Percentiles rank a stretch among this genome's conserved stretches.
phyloP scores from a whole-genome alignment of 768 basidiomycete species.

The Cystoderma amianthinum region DNA sequence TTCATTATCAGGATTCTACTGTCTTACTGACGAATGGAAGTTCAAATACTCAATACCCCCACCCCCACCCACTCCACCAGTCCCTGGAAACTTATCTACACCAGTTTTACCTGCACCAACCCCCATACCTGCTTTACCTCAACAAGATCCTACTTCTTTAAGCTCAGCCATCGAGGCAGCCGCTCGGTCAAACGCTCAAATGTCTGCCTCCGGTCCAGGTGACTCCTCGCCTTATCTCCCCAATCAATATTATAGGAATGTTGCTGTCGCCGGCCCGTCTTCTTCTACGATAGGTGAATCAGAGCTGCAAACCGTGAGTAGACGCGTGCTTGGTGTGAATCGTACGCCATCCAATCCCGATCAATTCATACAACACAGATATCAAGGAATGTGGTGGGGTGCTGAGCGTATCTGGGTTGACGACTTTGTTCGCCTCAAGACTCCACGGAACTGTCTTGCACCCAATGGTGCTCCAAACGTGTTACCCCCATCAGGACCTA shows the following conservation, averaged over 20 bases:
- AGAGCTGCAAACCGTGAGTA: slow-evolving; percentile 17
- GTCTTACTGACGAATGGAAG: slow-evolving; percentile 68
- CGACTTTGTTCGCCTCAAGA: slow-evolving; percentile 76
- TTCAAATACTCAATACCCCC: slow-evolving; percentile 40
- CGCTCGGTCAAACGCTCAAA: slow-evolving; percentile 30
- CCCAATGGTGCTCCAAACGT: slow-evolving; percentile 58
- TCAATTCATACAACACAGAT: slow-evolving; percentile 41
- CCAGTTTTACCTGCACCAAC: slow-evolving; percentile 9
- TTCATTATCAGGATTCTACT: slow-evolving; percentile 57
- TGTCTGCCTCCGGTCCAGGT: not conserved
- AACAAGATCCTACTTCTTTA: slow-evolving; percentile 20
- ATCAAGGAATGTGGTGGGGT: slow-evolving; percentile 87
- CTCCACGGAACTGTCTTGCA: slow-evolving; percentile 59
- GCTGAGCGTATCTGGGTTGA: slow-evolving; percentile 84
- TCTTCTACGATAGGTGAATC: slow-evolving; percentile 11
- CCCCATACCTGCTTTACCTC: slow-evolving; percentile 8
- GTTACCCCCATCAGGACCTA: slow-evolving; percentile 54
- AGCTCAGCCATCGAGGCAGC: slow-evolving; percentile 40
- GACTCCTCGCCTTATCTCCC: slow-evolving; percentile 1
- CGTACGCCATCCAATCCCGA: slow-evolving; percentile 5
- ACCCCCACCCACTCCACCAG: slow-evolving; percentile 7
- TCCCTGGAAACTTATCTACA: no score
- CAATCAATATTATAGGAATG: slow-evolving; percentile 10
- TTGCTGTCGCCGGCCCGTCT: slow-evolving; percentile 7
- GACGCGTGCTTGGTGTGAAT: slow-evolving; percentile 10